Percentiles rank a stretch among this genome's conserved stretches.
These are phyloP conservation scores for Xylaria sp. DNA, from an alignment of 2,329 filamentous ascomycete species.

Conservation along the genomic window DNA sequence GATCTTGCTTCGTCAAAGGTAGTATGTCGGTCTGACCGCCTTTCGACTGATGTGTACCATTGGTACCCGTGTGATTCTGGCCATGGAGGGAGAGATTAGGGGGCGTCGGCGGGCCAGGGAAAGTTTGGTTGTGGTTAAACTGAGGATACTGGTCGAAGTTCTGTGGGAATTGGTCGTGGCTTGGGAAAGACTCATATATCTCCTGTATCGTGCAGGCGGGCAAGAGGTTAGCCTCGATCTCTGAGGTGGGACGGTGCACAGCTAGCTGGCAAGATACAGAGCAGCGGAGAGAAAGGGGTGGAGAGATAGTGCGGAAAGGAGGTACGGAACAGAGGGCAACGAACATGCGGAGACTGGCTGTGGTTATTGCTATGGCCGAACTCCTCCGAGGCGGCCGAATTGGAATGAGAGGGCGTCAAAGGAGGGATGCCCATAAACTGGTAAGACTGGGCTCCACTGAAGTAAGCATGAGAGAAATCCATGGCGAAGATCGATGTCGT, in stretches of 20 bases:
- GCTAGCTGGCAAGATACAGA: background rate
- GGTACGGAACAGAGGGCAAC: slow-evolving; percentile 45
- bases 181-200: slow-evolving; percentile 60
- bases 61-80: slow-evolving; percentile 44
- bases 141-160: slow-evolving; percentile 59
- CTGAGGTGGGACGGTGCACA: background rate
- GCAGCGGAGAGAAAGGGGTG: slow-evolving; percentile 2
- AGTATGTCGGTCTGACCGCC: slow-evolving; percentile 49
- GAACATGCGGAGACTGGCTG: slow-evolving; percentile 66
- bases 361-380: slow-evolving; percentile 52
- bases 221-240: slow-evolving; percentile 35
- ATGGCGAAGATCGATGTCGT: slow-evolving; percentile 50
- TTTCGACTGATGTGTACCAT: slow-evolving; percentile 39
- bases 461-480: slow-evolving; percentile 67
- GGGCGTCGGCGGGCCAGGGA: slow-evolving; percentile 64
- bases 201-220: slow-evolving; percentile 54
- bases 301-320: too few relatives aligned
- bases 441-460: slow-evolving; percentile 61
- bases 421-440: slow-evolving; percentile 66
- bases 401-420: slow-evolving; percentile 66
- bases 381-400: slow-evolving; percentile 65
- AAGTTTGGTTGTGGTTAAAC: slow-evolving; percentile 55
- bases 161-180: slow-evolving; percentile 60
- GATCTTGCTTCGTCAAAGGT: slow-evolving; percentile 55
- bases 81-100: slow-evolving; percentile 55